phyloP scores from a whole-genome alignment of 257 asterid species.

The Solanum tarapatanum region DNA sequence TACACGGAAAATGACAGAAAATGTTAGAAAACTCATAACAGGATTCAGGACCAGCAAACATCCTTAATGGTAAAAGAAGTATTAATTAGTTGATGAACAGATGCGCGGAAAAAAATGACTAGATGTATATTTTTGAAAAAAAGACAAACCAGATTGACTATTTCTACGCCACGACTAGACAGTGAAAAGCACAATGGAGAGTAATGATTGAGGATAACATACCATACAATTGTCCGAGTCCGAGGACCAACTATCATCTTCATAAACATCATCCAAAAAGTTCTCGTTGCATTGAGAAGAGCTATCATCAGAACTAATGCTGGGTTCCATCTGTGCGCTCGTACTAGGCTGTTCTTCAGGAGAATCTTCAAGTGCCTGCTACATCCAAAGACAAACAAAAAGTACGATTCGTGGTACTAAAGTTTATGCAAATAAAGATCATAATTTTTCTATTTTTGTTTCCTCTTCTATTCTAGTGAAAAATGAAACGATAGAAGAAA shows the following conservation, averaged over 20 bases:
- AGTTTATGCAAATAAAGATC: neutral
- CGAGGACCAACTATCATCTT: slow-evolving; percentile 46
- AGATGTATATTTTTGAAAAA: neutral
- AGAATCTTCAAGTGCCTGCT: slow-evolving; percentile 56
- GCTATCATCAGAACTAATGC: slow-evolving; percentile 35
- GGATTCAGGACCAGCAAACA: neutral
- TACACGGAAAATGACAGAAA: neutral
- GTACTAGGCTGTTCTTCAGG: slow-evolving; percentile 26
- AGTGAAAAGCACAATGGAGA: neutral
- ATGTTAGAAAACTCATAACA: neutral
- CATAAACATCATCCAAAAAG: slow-evolving; percentile 32
- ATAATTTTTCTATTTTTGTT: neutral
- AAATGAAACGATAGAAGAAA: neutral
- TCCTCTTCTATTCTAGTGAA: neutral
- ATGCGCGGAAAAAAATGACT: neutral
- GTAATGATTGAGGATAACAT: neutral
- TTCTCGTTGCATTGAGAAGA: slow-evolving; percentile 51
- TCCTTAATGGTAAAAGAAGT: neutral
- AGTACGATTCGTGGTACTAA: neutral
- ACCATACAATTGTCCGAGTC: slow-evolving; percentile 29
- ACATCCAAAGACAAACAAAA: slow-evolving; percentile 5
- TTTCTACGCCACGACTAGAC: neutral
- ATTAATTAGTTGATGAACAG: neutral
- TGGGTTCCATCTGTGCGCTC: slow-evolving; percentile 23
- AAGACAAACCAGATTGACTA: neutral